These are phyloP conservation scores for Lasiosphaeria miniovina DNA, from an alignment of 495 filamentous ascomycete species.

Conservation along the genomic window DNA sequence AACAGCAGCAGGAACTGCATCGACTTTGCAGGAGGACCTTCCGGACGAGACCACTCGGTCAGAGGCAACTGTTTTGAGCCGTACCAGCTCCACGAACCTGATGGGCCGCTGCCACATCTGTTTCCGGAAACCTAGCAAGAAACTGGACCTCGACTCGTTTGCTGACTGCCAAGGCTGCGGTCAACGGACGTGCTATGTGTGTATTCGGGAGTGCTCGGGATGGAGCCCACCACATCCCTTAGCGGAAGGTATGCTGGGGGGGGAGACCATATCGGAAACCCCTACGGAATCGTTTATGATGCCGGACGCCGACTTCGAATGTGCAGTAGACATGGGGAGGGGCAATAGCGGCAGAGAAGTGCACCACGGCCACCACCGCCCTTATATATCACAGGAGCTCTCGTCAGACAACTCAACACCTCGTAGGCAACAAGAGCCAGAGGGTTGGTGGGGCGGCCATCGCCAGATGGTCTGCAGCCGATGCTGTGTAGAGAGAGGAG, in stretches of 20 bases:
- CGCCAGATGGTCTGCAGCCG: slow-evolving; percentile 42
- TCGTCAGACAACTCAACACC: neutral
- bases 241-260: neutral
- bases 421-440: slow-evolving; percentile 5
- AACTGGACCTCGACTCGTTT: slow-evolving; percentile 47
- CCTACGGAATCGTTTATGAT: slow-evolving; percentile 36
- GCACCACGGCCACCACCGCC: neutral
- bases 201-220: slow-evolving; percentile 45
- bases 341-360: neutral
- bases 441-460: slow-evolving; percentile 37
- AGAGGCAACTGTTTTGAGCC: neutral
- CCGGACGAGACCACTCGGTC: too few species aligned
- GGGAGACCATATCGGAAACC: neutral
- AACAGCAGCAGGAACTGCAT: slow-evolving; percentile 15
- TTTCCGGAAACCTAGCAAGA: slow-evolving; percentile 45
- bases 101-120: slow-evolving; percentile 49
- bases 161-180: slow-evolving; percentile 46
- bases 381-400: neutral
- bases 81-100: slow-evolving; percentile 15
- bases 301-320: slow-evolving; percentile 33
- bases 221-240: slow-evolving; percentile 25
- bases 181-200: slow-evolving; percentile 46
- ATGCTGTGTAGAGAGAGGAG: slow-evolving; percentile 45
- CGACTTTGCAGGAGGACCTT: neutral
- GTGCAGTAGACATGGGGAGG: neutral